Evolutionary conservation across 495 filamentous ascomycete species (phyloP).

Genomic region (Staphylotrichum tortipilum): DNA sequence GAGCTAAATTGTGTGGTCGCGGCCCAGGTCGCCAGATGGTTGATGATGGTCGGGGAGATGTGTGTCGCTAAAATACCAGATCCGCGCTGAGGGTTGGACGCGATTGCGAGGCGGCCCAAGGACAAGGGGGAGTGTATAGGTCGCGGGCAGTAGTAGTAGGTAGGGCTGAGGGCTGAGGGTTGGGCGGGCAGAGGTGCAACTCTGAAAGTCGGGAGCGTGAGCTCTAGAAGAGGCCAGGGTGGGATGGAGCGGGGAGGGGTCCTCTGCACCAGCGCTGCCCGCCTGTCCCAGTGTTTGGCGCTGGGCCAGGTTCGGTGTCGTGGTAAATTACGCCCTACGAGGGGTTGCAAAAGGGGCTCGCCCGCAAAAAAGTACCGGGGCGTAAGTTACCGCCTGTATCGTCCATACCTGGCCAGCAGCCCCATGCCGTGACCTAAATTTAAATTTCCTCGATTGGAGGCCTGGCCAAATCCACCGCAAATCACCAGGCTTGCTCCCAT

Average conservation of each 20-base stretch:
- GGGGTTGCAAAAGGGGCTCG: no score
- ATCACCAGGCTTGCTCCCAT: no score
- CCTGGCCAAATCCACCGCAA: no score
- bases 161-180: constrained; percentile 26
- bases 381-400: no score
- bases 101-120: not conserved
- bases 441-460: no score
- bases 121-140: not conserved
- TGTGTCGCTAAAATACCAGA: not conserved
- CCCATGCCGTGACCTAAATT: no score
- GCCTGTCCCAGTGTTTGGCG: constrained; percentile 9
- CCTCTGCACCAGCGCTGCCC: no score
- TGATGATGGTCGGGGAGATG: no score
- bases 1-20: constrained; percentile 4
- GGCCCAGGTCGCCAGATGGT: not conserved
- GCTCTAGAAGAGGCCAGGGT: constrained; percentile 14
- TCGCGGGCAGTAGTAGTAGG: not conserved
- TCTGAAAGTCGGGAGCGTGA: constrained; percentile 7
- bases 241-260: constrained; percentile 16
- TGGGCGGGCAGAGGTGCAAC: constrained; percentile 15
- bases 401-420: no score
- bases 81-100: not conserved
- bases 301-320: no score
- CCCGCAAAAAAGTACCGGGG: no score
- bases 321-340: not conserved